phyloP scores from a whole-genome alignment of 495 filamentous ascomycete species.

The Neurospora sublineolata region DNA sequence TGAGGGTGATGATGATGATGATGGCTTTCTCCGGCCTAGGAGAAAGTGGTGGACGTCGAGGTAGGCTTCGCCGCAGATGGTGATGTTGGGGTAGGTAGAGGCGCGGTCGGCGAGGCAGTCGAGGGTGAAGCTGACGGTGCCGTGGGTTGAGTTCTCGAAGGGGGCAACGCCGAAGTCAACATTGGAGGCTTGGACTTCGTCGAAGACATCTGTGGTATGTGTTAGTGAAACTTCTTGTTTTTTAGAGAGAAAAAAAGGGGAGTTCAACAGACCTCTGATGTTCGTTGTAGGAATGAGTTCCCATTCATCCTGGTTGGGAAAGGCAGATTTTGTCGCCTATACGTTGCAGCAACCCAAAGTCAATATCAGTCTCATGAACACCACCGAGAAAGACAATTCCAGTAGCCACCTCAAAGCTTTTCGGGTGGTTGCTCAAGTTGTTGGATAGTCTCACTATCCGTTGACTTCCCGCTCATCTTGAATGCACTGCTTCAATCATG shows the following conservation, averaged over 20 bases:
- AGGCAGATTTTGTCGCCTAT: constrained; percentile 58
- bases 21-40: constrained; percentile 30
- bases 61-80: constrained; percentile 71
- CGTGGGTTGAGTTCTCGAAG: constrained; percentile 93
- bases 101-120: constrained; percentile 73
- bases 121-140: constrained; percentile 76
- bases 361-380: neutral
- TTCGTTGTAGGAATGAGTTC: constrained; percentile 48
- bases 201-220: constrained; percentile 55
- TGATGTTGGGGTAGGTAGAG: constrained; percentile 46
- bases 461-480: neutral
- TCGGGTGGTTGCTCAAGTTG: neutral
- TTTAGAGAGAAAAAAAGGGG: neutral
- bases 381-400: neutral
- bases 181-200: constrained; percentile 52
- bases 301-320: constrained; percentile 37
- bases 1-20: neutral
- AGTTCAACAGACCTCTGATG: constrained; percentile 41
- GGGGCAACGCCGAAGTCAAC: constrained; percentile 72
- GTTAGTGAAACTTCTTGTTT: neutral
- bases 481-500: neutral
- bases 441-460: neutral
- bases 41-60: constrained; percentile 79
- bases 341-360: neutral
- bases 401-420: neutral